These are phyloP conservation scores for Favolaschia claudopus DNA, from an alignment of 768 basidiomycete genomes.

Conservation along the genomic window DNA sequence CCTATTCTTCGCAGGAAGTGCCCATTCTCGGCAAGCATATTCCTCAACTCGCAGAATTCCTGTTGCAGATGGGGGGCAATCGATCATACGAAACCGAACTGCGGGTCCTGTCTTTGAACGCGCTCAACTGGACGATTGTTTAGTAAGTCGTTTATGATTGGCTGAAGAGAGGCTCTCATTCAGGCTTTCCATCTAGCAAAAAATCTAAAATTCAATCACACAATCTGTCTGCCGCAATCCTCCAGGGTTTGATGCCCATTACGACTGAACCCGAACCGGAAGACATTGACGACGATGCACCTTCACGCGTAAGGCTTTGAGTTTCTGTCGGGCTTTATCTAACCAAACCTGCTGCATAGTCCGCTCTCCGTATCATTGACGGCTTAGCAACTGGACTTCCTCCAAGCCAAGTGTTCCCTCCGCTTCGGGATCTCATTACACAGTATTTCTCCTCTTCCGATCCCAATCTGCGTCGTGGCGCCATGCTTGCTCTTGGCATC, in stretches of 20 bases:
- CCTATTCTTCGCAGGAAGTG: constrained; percentile 73
- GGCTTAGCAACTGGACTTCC: constrained; percentile 91
- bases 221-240: constrained; percentile 82
- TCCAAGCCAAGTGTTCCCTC: constrained; percentile 94
- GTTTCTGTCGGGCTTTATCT: not conserved
- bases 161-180: not conserved
- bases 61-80: constrained; percentile 85
- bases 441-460: constrained; percentile 87
- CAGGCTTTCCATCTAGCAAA: constrained; percentile 64
- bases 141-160: constrained; percentile 62
- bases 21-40: constrained; percentile 93
- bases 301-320: constrained; percentile 73
- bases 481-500: constrained; percentile 94
- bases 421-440: constrained; percentile 82
- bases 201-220: constrained; percentile 93
- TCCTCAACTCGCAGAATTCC: constrained; percentile 86
- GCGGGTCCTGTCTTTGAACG: constrained; percentile 90
- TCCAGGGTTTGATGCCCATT: constrained; percentile 93
- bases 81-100: constrained; percentile 76
- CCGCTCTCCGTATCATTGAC: constrained; percentile 94
- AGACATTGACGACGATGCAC: constrained; percentile 92
- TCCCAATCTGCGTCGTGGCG: constrained; percentile 83
- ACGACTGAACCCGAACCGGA: constrained; percentile 94
- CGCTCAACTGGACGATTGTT: constrained; percentile 95
- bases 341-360: constrained; percentile 50